Base-by-base conservation (phyloP, 371 early-diverging fungal genomes). In the Amoeboaphelidium protococcarum region DNA sequence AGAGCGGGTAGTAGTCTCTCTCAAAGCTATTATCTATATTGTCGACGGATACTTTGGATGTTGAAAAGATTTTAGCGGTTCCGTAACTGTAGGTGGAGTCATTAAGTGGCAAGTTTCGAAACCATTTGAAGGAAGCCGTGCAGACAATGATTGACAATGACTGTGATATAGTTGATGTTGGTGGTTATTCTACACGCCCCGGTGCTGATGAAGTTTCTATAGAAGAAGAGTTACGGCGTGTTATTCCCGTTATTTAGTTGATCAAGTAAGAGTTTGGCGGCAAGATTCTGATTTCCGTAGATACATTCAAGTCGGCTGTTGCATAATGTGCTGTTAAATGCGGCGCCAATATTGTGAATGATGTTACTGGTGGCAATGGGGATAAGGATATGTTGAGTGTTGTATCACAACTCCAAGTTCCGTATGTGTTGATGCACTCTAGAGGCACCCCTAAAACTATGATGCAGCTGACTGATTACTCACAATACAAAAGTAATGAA, bases 401-500 rank as follows among this genome's bases (percentile, higher is more conserved):
- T 16, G 76, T 83, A 66, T 83, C 86, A 2, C 64, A 76, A 48
- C 54, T 61, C 52, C 67, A 75, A 44, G 78, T 80, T 2, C 96
- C 96, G n/a, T 72, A 81, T 1, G 78, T 83, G 47, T 56, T 91
- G 53, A 92, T 91, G 91, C 95, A 95, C 53, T 89, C 86, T 89
- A 78, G 91, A 19, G 95, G 94, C 19, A 73, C 68, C 50, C 77
- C 90, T 19, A 71, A 74, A 52, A 89, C 89, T 10, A 96, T 94
- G 95, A 65, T 63, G 56, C 51, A 54, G 3, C 56, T 74, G 46
- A 77, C 76, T 43, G 65, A 79, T 48, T 91, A 91, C 58, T n/a
- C 20, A 46, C 20, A 51, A 51, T 67, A 63, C 23, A 49, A 56
- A 20, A 61, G 68, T 46, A 75, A 78, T 54, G n/a, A n/a, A n/a